Conservation (phyloP, 805 yeast genomes). For the Hanseniaspora jakobsenii region DNA sequence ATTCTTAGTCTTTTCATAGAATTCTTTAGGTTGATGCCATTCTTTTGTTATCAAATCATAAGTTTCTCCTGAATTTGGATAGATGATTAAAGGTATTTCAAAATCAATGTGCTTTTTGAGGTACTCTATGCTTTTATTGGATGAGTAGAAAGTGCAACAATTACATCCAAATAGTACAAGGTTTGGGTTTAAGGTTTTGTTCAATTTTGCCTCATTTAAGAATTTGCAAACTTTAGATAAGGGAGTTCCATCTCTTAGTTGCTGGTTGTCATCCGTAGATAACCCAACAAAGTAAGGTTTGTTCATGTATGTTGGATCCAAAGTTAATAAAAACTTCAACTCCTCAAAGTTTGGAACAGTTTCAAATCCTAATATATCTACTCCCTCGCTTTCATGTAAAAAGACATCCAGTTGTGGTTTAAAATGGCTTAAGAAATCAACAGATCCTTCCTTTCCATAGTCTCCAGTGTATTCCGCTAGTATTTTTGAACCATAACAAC, state of each 20-base stretch:
- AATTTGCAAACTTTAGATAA: not conserved
- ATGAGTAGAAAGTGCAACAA: constrained; percentile 37
- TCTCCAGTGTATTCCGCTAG: constrained; percentile 57
- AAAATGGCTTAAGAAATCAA: constrained; percentile 21
- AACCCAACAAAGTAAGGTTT: constrained; percentile 38
- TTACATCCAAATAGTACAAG: constrained; percentile 42
- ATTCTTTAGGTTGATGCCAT: constrained; percentile 27
- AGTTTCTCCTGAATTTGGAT: constrained; percentile 67
- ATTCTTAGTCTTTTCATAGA: not conserved
- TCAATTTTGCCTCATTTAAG: not conserved
- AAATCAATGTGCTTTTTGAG: constrained; percentile 4
- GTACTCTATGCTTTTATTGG: constrained; percentile 1
- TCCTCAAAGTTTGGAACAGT: constrained; percentile 61
- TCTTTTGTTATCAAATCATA: constrained; percentile 38
- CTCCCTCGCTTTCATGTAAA: constrained; percentile 33
- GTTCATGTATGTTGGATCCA: constrained; percentile 28
- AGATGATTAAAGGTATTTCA: constrained; percentile 21
- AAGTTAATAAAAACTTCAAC: constrained; percentile 35
- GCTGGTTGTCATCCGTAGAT: constrained; percentile 31
- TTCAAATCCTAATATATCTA: constrained; percentile 55
- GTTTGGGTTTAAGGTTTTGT: constrained; percentile 4
- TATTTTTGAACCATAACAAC: constrained; percentile 33
- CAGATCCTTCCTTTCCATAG: constrained; percentile 31
- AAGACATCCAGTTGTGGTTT: constrained; percentile 34
- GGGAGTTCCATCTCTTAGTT: constrained; percentile 42